Evolutionary conservation across 116 monocot genomes (phyloP).

Genomic region (Iris pallida): DNA sequence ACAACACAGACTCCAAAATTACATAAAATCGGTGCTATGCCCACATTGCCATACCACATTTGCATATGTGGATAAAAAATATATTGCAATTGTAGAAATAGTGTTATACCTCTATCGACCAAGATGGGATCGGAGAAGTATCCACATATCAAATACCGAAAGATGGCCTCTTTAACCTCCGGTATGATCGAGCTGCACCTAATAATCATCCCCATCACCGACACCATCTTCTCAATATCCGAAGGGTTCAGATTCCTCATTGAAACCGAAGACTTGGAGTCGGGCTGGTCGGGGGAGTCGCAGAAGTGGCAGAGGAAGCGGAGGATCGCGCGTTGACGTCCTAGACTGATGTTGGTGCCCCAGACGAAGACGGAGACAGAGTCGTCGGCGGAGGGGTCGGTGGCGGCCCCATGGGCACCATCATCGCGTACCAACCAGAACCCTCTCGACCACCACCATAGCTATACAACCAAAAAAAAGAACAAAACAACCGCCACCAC

Average conservation of each 20-base stretch:
- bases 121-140: conserved; percentile 77
- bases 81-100: not conserved
- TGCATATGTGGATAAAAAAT: too few relatives aligned
- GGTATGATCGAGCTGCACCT: conserved; percentile 92
- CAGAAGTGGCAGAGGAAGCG: conserved; percentile 77
- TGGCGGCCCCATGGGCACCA: too few relatives aligned
- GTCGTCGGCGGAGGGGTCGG: not conserved
- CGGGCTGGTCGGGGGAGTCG: conserved; percentile 13
- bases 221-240: conserved; percentile 98
- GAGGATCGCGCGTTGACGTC: conserved; percentile 84
- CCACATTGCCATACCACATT: too few relatives aligned
- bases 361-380: conserved; percentile 74
- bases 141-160: conserved; percentile 87
- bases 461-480: too few relatives aligned
- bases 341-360: conserved; percentile 96
- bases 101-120: conserved; percentile 69
- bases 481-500: too few relatives aligned
- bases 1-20: too few relatives aligned
- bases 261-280: conserved; percentile 60
- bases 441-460: too few relatives aligned
- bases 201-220: conserved; percentile 94
- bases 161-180: conserved; percentile 88
- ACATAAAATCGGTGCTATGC: too few relatives aligned
- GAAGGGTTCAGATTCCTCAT: conserved; percentile 94
- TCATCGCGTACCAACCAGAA: too few relatives aligned